Conservation (phyloP, 352 stramenopile genomes). For the Phytopythium sindhum region DNA sequence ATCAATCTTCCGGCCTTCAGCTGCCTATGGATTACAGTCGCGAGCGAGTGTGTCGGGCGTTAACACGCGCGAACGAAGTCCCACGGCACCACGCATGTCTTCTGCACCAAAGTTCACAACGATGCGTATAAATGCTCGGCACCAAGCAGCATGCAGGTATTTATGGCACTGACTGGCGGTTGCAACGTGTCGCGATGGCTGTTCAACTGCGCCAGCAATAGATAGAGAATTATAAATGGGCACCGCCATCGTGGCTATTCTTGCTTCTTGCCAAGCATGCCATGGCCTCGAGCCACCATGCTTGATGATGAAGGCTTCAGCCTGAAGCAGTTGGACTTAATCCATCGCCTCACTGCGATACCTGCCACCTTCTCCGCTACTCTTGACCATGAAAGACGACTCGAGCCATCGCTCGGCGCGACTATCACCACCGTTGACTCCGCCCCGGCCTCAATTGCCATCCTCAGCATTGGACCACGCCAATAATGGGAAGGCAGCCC, state of each 20-base stretch:
- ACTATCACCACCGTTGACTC: background rate
- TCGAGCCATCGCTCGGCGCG: background rate
- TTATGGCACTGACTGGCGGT: background rate
- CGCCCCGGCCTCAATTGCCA: background rate
- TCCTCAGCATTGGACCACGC: background rate
- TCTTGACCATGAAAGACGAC: background rate
- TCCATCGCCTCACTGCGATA: background rate
- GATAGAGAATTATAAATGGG: background rate
- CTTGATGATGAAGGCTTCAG: too few relatives aligned
- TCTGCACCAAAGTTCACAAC: too few relatives aligned
- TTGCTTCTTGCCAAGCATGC: background rate
- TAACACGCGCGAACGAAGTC: background rate
- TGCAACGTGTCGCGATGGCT: background rate
- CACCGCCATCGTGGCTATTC: background rate
- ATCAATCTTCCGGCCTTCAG: background rate
- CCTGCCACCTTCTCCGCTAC: too few relatives aligned
- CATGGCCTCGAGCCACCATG: background rate
- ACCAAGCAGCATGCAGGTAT: background rate
- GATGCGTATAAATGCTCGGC: background rate
- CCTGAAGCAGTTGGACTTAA: background rate
- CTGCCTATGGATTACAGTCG: background rate
- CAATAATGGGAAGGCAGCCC: background rate
- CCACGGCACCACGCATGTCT: too few relatives aligned
- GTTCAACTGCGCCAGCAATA: background rate
- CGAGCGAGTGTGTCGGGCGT: background rate